Evolutionary conservation across 139 green algal species (phyloP).

Genomic region (Asterochloris erici): DNA sequence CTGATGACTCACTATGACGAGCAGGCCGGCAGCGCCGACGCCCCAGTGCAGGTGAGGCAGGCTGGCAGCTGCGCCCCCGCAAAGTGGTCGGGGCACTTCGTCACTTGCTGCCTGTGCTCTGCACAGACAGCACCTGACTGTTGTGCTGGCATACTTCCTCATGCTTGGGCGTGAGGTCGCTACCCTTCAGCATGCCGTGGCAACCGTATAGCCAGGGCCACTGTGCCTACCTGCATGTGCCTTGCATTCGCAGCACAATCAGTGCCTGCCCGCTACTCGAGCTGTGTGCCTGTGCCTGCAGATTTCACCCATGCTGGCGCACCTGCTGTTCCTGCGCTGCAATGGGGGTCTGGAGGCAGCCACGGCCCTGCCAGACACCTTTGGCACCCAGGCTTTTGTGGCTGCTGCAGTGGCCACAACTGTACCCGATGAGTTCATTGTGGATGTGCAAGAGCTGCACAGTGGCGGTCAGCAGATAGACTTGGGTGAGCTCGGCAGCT

Average conservation of each 20-base stretch:
- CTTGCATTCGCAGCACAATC: no score
- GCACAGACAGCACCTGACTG: no score
- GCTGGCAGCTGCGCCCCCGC: no score
- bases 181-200: no score
- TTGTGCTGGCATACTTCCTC: no score
- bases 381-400: conserved; percentile 51
- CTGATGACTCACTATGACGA: conserved; percentile 50
- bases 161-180: no score
- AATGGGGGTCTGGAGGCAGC: conserved; percentile 20
- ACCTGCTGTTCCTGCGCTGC: conserved; percentile 55
- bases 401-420: conserved; percentile 26
- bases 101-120: no score
- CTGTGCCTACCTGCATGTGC: no score
- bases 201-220: no score
- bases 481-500: background rate
- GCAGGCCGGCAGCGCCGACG: conserved; percentile 26
- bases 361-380: conserved; percentile 62
- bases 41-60: conserved; percentile 12
- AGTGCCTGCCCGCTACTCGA: no score
- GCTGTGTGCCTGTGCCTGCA: background rate
- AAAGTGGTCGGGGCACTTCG: no score
- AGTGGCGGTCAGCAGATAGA: conserved; percentile 6
- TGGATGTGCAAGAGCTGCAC: conserved; percentile 34
- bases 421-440: conserved; percentile 38
- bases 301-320: conserved; percentile 42